A percentile compares a stretch with the other conserved stretches of the same genome.
Conservation (phyloP, 306 rosid species). For the Herpetospermum pedunculosum region DNA sequence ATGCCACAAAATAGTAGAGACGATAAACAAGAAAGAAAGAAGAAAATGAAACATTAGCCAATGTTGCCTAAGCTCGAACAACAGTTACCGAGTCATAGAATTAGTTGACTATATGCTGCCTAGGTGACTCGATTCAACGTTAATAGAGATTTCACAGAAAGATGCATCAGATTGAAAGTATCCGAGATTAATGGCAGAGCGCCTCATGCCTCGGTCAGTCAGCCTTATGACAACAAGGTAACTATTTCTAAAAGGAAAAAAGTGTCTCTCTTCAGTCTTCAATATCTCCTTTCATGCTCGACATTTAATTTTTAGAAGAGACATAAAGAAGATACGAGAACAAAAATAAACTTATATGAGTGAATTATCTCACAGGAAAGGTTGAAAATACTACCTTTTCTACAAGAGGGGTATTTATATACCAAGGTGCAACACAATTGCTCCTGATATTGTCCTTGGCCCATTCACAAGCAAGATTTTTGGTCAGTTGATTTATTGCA, state of each 20-base stretch:
- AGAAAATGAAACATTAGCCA: not conserved
- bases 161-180: not conserved
- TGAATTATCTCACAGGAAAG: not conserved
- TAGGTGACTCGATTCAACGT: not conserved
- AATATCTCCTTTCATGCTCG: not conserved
- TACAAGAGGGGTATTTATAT: slow-evolving; percentile 52
- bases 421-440: slow-evolving; percentile 85
- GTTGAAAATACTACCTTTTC: slow-evolving; percentile 41
- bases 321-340: not conserved
- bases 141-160: not conserved
- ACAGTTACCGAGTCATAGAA: not conserved
- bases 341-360: not conserved
- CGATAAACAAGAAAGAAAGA: not conserved
- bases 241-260: not conserved
- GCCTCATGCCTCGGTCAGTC: not conserved
- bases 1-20: not conserved
- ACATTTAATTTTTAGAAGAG: not conserved
- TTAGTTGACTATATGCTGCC: not conserved
- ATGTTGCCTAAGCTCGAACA: not conserved
- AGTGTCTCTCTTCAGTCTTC: not conserved
- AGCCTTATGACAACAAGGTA: not conserved
- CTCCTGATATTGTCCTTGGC: slow-evolving; percentile 79
- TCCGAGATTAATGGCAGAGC: not conserved
- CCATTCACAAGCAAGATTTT: slow-evolving; percentile 86
- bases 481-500: slow-evolving; percentile 83